Evolutionary conservation across 2,329 filamentous ascomycete genomes (phyloP), one percentile per base, ranked within the genome.

Genomic region (Verticillium isaacii): DNA sequence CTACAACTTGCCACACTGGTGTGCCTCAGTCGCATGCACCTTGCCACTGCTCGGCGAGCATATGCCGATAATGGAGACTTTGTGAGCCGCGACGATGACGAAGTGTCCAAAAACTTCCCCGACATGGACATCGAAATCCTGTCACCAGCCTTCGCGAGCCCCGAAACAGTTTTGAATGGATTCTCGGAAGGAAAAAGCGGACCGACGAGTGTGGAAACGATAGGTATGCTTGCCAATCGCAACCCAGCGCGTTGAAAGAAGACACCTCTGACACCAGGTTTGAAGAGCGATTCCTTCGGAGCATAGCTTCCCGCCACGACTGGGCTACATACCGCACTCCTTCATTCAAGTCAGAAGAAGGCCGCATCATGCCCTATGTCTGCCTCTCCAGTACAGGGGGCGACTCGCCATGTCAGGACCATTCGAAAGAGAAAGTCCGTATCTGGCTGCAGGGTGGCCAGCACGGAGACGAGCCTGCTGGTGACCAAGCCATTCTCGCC

Each of bases 111-210:
- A 32, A 59, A 71, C 58, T 71, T 71, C 2, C 65, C 63, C 1
- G 61, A 66, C 1, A 69, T 70, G 5, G 67, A 69, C 54, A 68
- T 70, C 1, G 29, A 70, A 2, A 57, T 71, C 1, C 41, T 62
- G 23, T 69, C 68, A 0, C 69, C 69, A 1, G 63, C 69, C 2
- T 71, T 71, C 32, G 41, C 36, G 4, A 57, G 66, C 5, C 60
- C 63, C 0, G 61, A 67, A 25, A 65, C 66, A 2, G 54, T 71
- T 3, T 65, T 69, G 0, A 59, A 61, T 2, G 62, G 63, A 0
- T 71, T 68, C 15, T 55, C 60, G 0, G 68, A 70, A 45, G 69
- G 69, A 12, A 71, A 65, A 0, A 65, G 62, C 11, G 69, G 69
- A 1, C 69, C 69, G 3, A 71, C 69, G 14, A 62, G 62, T 17